Conservation (phyloP, 768 basidiomycete genomes). For the Rhodotorula toruloides region DNA sequence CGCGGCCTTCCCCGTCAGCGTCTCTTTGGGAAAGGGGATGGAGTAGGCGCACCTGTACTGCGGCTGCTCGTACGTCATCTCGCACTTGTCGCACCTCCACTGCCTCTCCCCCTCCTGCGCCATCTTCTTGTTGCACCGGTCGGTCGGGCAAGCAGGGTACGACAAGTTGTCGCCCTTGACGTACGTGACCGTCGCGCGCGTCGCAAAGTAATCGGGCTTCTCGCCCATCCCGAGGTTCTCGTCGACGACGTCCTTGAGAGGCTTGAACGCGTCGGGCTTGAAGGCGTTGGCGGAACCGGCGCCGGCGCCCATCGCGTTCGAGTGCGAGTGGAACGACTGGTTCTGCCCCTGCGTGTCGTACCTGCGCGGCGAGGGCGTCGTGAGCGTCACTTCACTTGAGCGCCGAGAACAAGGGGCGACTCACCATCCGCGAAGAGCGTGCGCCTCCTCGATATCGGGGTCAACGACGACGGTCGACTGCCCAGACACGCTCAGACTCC, state of each 20-base stretch:
- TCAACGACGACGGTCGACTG: conserved; percentile 75
- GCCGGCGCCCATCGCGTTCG: conserved; percentile 50
- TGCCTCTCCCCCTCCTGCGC: conserved; percentile 55
- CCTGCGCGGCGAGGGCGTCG: too few relatives aligned
- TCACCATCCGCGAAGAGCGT: conserved; percentile 77
- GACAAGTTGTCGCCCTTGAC: conserved; percentile 68
- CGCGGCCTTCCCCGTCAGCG: too few relatives aligned
- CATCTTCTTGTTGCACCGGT: conserved; percentile 86
- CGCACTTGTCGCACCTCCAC: conserved; percentile 95
- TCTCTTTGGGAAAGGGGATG: background rate
- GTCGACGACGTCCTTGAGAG: conserved; percentile 66
- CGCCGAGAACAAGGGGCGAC: too few relatives aligned
- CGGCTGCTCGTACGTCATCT: conserved; percentile 62
- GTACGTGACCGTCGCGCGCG: conserved; percentile 77
- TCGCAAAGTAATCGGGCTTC: conserved; percentile 71
- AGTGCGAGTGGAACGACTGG: conserved; percentile 67
- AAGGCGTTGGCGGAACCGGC: conserved; percentile 53
- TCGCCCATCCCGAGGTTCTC: conserved; percentile 62
- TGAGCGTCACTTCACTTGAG: too few relatives aligned
- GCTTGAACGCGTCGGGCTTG: conserved; percentile 67
- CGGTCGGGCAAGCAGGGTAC: conserved; percentile 81
- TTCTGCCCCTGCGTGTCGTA: conserved; percentile 67
- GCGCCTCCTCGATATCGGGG: conserved; percentile 87
- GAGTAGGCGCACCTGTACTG: conserved; percentile 64
- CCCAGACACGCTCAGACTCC: conserved; percentile 76